Base-by-base conservation (phyloP, 2,329 filamentous ascomycete genomes). In the Scleromitrula shiraiana region DNA sequence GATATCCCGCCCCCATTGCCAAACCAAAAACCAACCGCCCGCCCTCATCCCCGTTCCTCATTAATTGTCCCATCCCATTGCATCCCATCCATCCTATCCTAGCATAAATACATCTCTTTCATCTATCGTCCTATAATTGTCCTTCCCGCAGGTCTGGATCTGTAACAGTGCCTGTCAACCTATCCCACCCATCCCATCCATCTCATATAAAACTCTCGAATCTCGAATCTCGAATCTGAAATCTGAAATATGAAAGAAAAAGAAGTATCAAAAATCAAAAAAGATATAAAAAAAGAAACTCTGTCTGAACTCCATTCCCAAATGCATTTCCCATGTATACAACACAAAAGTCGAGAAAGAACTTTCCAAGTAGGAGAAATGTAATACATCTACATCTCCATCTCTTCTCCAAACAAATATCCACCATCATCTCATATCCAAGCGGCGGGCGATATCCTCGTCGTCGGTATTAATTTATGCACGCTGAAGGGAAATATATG, bases 401-500 rank as follows among this genome's bases (percentile, higher is more conserved):
- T 36, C n/a, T n/a, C n/a, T n/a, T 37, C 20, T 37, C 33, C 33
- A 37, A 37, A 37, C 19, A 17, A 44, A 43, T 35, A 20, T 27
- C 10, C n/a, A 10, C 26, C 33, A 6, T 47, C 29, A 36, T 36
- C 24, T 44, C 30, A 41, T 37, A 42, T 47, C 45, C 45, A 35
- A 17, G n/a, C n/a, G n/a, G n/a, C 17, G 32, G 41, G 20, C 37
- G 22, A 35, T 42, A 35, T 47, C 35, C 29, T 47, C 37, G 45
- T 36, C n/a, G 7, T 9, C 20, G 37, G 37, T 35, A 22, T 20
- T 35, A 22, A 35, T 19, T 41, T 17, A 47, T 47, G 37, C 45
- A 42, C 37, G 45, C 44, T 47, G 37, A 35, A 47, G 41, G 32
- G 17, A 47, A 47, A 17, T 15, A 36, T 44, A 44, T 44, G 26